phyloP scores from a whole-genome alignment of 768 basidiomycete species.

The Panus rudis region DNA sequence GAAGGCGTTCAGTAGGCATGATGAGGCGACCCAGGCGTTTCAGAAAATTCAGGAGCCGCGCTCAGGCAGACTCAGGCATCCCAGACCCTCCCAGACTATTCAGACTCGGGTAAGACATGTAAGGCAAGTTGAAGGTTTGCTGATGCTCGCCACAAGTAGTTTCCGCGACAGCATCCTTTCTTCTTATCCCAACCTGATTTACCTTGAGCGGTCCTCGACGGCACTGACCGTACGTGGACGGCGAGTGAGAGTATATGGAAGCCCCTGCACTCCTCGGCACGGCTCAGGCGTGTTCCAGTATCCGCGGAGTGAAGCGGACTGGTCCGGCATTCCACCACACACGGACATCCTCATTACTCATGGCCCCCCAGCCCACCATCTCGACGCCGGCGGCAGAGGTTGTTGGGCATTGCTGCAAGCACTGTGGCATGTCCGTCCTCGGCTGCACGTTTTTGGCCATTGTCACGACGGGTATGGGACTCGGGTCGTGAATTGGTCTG shows the following conservation, averaged over 20 bases:
- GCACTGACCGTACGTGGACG: conserved; percentile 25
- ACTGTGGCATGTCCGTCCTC: neutral
- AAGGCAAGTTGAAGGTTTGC: no score
- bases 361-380: neutral
- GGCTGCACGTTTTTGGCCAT: neutral
- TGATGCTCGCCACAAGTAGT: no score
- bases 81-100: no score
- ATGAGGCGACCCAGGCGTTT: no score
- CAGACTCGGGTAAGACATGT: no score
- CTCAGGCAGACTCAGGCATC: no score
- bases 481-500: no score
- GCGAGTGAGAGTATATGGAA: conserved; percentile 29
- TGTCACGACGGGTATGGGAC: neutral
- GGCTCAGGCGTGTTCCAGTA: conserved; percentile 33
- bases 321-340: conserved; percentile 17
- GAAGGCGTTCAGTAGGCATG: no score
- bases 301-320: conserved; percentile 25
- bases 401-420: neutral
- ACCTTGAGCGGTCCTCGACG: conserved; percentile 30
- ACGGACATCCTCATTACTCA: conserved; percentile 30
- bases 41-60: no score
- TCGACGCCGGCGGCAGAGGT: neutral
- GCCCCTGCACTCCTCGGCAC: conserved; percentile 31
- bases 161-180: no score
- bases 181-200: no score